Base-by-base conservation (phyloP, 139 green algal genomes). In the Penium margaritaceum region DNA sequence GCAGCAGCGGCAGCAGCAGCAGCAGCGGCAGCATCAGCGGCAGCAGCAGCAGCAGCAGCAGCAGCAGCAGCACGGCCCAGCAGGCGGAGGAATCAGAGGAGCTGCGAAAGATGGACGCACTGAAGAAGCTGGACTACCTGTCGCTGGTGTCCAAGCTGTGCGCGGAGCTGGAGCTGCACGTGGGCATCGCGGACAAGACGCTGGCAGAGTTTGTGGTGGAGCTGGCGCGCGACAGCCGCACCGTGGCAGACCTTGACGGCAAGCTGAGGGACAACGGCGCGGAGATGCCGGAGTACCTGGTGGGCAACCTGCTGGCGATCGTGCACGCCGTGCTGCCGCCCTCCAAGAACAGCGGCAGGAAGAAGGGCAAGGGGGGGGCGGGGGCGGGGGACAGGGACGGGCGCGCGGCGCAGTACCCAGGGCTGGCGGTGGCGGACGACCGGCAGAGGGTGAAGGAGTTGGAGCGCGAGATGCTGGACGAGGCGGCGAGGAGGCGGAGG, bases 191-290 rank as follows among this genome's bases (percentile, higher is more conserved):
- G 5, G 93, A 98, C 75, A 96, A 95, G 79, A 92, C 90, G 2
- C 79, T 98, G 6, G 86, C 92, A 3, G 94, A 98, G 83, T 98
- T 98, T 61, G 86, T 98, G 1, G 90, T 98, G 32, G 88, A 96
- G 35, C 81, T 91, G 2, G 84, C 88, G 24, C 83, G 79, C 5
- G 65, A 85, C 21, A 29, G 21, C 63, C 19, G 19, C 27, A 72
- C 72, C 7, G 39, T 44, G n/a, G 32, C 27, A 17, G 44, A 27
- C 43, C 84, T 87, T 70, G 62, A 41, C n/a, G 80, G 80, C 67
- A 70, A 74, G 7, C 77, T 98, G 30, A 73, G 76, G 0, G 70
- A 83, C 6, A 80, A 91, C 51, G 92, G 90, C 9, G 89, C 89
- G 2, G 88, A 95, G 29, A 73, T 97, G 67, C 88, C 90, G 39